Conservation (phyloP, 208 protist species). For the Leishmania tarentolae region DNA sequence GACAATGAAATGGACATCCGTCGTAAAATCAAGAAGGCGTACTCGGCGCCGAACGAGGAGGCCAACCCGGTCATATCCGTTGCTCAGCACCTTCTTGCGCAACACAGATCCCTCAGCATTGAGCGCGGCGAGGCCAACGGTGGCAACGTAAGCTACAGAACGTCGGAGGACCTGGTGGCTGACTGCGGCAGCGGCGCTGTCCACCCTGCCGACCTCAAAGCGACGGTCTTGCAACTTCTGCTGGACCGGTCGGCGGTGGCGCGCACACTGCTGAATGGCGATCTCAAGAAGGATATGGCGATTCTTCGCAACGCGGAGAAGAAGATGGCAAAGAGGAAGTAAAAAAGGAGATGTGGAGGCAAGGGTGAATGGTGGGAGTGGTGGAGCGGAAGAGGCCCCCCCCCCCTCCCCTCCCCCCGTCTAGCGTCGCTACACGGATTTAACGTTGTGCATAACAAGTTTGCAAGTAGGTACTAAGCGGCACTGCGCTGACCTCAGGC, state of each 20-base stretch:
- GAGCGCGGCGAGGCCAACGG: constrained; percentile 71
- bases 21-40: constrained; percentile 97
- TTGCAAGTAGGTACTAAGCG: background rate
- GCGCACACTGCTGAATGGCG: constrained; percentile 46
- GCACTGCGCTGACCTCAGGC: background rate
- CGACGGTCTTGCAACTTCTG: constrained; percentile 72
- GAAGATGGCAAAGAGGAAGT: constrained; percentile 77
- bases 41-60: constrained; percentile 86
- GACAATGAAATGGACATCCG: constrained; percentile 94
- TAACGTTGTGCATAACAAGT: background rate
- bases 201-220: constrained; percentile 94
- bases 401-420: background rate
- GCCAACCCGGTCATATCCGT: constrained; percentile 93
- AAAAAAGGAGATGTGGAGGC: background rate
- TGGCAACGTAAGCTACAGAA: constrained; percentile 57
- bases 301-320: constrained; percentile 78
- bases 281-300: constrained; percentile 70
- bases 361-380: background rate
- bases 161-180: constrained; percentile 35
- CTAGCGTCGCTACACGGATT: too few relatives aligned
- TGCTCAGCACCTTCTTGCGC: constrained; percentile 60
- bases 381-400: background rate
- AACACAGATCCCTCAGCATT: constrained; percentile 35
- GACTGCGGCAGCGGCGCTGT: constrained; percentile 76
- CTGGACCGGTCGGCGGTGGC: constrained; percentile 36